Evolutionary conservation across 305 asterid genomes (phyloP).

Genomic region (Rubia peregrina): DNA sequence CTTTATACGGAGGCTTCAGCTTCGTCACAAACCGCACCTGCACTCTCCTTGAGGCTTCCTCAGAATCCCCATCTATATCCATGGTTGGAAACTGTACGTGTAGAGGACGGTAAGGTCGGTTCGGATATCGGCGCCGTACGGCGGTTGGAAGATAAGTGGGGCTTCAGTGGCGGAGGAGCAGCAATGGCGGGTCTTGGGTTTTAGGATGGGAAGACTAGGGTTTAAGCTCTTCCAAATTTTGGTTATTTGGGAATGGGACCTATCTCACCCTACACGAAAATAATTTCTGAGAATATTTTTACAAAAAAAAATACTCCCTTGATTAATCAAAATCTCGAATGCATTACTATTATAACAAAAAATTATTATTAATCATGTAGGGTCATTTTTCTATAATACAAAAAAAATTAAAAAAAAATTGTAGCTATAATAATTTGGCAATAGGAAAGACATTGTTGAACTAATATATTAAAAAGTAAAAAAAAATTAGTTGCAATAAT

Average conservation of each 20-base stretch:
- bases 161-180: neutral
- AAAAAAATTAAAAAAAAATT: too few species aligned
- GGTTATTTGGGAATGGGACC: neutral
- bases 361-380: too few species aligned
- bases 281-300: too few species aligned
- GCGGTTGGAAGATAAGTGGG: neutral
- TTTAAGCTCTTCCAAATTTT: neutral
- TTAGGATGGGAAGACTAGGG: conserved; percentile 9
- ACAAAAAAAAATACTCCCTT: too few species aligned
- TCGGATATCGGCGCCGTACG: conserved; percentile 1
- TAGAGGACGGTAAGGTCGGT: neutral
- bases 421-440: too few species aligned
- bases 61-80: conserved; percentile 47
- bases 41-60: conserved; percentile 49
- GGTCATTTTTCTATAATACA: too few species aligned
- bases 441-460: too few species aligned
- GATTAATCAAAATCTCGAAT: too few species aligned
- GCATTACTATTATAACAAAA: too few species aligned
- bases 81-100: conserved; percentile 15
- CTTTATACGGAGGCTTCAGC: conserved; percentile 51
- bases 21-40: conserved; percentile 83
- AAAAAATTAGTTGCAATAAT: too few species aligned
- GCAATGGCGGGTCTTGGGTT: neutral
- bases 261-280: neutral
- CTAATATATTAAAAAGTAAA: too few species aligned